Percentiles rank a stretch among this genome's conserved stretches.
These are phyloP conservation scores for Barnettozyma salicaria DNA, from an alignment of 805 yeast species.

Conservation along the genomic window DNA sequence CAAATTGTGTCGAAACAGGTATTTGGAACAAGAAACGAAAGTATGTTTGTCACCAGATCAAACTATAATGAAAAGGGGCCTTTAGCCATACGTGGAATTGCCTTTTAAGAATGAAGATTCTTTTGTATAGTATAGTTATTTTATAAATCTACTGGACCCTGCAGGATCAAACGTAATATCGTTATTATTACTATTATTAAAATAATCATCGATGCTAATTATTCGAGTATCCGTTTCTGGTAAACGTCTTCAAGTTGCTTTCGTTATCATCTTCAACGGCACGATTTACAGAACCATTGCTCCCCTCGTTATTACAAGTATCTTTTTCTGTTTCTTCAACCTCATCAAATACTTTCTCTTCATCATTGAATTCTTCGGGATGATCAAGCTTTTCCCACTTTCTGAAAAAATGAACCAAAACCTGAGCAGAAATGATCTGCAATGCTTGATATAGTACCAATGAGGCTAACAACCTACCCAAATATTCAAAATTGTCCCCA, in stretches of 20 bases:
- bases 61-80: conserved; percentile 81
- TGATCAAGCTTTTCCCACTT: conserved; percentile 47
- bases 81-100: conserved; percentile 66
- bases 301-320: conserved; percentile 1
- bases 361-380: conserved; percentile 14
- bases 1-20: conserved; percentile 84
- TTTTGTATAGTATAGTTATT: neutral
- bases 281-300: neutral
- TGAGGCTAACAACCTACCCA: conserved; percentile 74
- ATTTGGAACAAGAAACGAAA: conserved; percentile 57
- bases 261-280: neutral
- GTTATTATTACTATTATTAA: too few relatives aligned
- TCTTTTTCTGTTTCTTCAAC: conserved; percentile 9
- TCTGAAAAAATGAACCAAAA: conserved; percentile 59
- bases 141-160: too few relatives aligned
- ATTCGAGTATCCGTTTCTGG: too few relatives aligned
- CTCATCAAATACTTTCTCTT: conserved; percentile 9
- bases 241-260: too few relatives aligned
- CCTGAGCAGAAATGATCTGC: conserved; percentile 78
- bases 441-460: conserved; percentile 82
- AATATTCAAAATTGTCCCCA: conserved; percentile 50
- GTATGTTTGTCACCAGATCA: conserved; percentile 57
- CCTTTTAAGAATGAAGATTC: conserved; percentile 19
- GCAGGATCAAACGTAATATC: too few relatives aligned
- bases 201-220: too few relatives aligned